Percentiles rank a stretch among this genome's conserved stretches.
Evolutionary conservation across 257 asterid species (phyloP).

Genomic region (Mentha longifolia): DNA sequence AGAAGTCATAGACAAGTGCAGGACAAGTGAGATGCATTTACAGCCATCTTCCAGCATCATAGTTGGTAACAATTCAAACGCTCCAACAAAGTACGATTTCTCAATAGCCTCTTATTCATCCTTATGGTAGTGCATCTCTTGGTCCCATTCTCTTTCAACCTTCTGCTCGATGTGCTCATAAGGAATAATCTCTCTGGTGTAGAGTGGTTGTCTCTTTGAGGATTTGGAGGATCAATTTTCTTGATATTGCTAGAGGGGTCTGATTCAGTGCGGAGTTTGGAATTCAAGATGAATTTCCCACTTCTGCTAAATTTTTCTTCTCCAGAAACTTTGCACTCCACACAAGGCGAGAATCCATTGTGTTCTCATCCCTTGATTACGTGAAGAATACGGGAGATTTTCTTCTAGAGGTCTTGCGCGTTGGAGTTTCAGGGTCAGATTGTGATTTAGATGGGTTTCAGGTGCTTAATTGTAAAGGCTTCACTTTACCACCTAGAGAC

Average conservation of each 20-base stretch:
- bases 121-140: conserved; percentile 59
- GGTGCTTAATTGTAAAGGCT: no score
- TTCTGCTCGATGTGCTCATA: conserved; percentile 71
- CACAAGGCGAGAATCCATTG: conserved; percentile 37
- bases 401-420: conserved; percentile 62
- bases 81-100: conserved; percentile 76
- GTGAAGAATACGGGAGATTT: conserved; percentile 86
- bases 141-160: conserved; percentile 94
- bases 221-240: no score
- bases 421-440: conserved; percentile 74
- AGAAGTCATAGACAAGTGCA: conserved; percentile 70
- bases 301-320: conserved; percentile 53
- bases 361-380: conserved; percentile 58
- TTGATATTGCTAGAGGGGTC: conserved; percentile 73
- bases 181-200: conserved; percentile 93
- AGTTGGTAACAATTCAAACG: conserved; percentile 46
- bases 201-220: conserved; percentile 77
- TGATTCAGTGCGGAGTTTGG: conserved; percentile 60
- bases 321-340: conserved; percentile 40
- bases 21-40: conserved; percentile 42
- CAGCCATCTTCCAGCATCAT: conserved; percentile 55
- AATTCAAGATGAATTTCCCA: conserved; percentile 71
- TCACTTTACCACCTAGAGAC: conserved; percentile 83
- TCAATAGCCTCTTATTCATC: conserved; percentile 76
- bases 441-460: conserved; percentile 78